Conservation (phyloP, 495 filamentous ascomycete species). For the Penicillium cataractarum region DNA sequence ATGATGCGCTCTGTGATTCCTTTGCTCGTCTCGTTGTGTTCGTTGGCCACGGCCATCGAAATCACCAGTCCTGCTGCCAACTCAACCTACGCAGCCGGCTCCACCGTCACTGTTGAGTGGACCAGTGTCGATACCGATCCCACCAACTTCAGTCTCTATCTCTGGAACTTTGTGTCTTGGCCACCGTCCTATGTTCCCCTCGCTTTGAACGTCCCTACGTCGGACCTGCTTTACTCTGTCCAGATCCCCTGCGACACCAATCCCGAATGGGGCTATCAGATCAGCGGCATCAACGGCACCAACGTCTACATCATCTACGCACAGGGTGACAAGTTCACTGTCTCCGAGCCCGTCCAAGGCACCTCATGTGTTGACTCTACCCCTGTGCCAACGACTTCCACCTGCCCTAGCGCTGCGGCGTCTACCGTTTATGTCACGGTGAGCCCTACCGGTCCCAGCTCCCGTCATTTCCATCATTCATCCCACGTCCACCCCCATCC, state of each 20-base stretch:
- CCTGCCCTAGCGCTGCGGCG: conserved; percentile 17
- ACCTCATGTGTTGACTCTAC: not conserved
- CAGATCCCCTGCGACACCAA: conserved; percentile 46
- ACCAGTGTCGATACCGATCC: conserved; percentile 52
- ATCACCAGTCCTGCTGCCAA: conserved; percentile 30
- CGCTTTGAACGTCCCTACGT: conserved; percentile 38
- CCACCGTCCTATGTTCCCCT: conserved; percentile 47
- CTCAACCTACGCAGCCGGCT: conserved; percentile 41
- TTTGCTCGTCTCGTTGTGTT: conserved; percentile 12
- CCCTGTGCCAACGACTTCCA: conserved; percentile 1
- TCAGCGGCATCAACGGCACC: conserved; percentile 54
- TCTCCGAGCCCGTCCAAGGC: conserved; percentile 19
- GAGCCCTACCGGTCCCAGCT: conserved; percentile 26
- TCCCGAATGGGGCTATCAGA: conserved; percentile 47
- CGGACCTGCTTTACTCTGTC: conserved; percentile 31
- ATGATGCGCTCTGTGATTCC: not conserved
- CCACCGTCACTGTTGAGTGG: conserved; percentile 40
- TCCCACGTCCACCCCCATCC: conserved; percentile 8
- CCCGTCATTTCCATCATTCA: conserved; percentile 8
- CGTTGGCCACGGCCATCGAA: conserved; percentile 25
- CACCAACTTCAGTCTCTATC: conserved; percentile 44
- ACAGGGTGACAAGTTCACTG: conserved; percentile 46
- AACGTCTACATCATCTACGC: conserved; percentile 54
- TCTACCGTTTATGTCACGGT: conserved; percentile 33
- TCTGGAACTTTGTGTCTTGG: conserved; percentile 56